phyloP scores from a whole-genome alignment of 441 rosid genomes.

The Melastoma candidum region DNA sequence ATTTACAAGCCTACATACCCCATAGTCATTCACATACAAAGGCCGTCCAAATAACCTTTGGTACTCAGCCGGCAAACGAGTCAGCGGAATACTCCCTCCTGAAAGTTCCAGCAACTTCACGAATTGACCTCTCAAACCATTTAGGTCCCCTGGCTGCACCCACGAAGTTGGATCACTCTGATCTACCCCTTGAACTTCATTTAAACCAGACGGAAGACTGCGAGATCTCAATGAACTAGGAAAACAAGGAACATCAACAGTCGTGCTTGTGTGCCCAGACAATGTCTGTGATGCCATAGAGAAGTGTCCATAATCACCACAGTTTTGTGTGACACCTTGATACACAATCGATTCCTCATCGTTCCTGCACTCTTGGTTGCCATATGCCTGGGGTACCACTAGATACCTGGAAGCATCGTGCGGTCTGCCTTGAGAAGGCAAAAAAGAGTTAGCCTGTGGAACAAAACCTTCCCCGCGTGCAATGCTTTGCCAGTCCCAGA shows the following conservation, averaged over 20 bases:
- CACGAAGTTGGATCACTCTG: slow-evolving; percentile 57
- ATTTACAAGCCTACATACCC: slow-evolving; percentile 63
- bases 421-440: slow-evolving; percentile 34
- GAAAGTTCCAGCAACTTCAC: slow-evolving; percentile 74
- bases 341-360: slow-evolving; percentile 76
- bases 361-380: slow-evolving; percentile 33
- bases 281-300: slow-evolving; percentile 47
- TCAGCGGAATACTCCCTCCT: slow-evolving; percentile 74
- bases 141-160: slow-evolving; percentile 89
- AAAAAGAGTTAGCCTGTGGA: slow-evolving; percentile 31
- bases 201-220: slow-evolving; percentile 45
- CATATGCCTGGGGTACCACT: slow-evolving; percentile 39
- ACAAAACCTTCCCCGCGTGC: slow-evolving; percentile 96
- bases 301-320: slow-evolving; percentile 49
- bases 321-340: slow-evolving; percentile 50
- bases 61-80: slow-evolving; percentile 67
- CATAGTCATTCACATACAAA: slow-evolving; percentile 71
- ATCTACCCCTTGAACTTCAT: slow-evolving; percentile 46
- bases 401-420: slow-evolving; percentile 36
- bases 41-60: slow-evolving; percentile 71
- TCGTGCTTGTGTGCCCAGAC: slow-evolving; percentile 34
- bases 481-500: slow-evolving; percentile 99
- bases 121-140: slow-evolving; percentile 67
- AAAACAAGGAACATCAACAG: slow-evolving; percentile 25
- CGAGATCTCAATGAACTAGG: slow-evolving; percentile 40